phyloP scores from a whole-genome alignment of 2,329 filamentous ascomycete species.

The Penicillium sp. region DNA sequence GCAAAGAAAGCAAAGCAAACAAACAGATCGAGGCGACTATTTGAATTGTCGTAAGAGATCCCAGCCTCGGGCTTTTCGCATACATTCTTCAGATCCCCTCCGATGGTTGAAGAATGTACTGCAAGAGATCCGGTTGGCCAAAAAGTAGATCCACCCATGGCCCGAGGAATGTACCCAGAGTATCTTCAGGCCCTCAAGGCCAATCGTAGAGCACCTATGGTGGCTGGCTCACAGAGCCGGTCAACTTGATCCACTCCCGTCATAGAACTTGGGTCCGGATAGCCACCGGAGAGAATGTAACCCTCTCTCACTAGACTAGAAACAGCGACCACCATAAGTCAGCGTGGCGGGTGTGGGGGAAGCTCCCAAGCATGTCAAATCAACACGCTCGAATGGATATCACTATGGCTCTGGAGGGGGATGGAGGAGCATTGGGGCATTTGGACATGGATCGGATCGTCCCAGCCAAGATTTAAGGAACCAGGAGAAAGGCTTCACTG shows the following conservation, averaged over 20 bases:
- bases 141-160: constrained; percentile 20
- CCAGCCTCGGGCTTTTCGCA: constrained; percentile 39
- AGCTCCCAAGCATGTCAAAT: constrained; percentile 11
- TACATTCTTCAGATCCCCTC: constrained; percentile 35
- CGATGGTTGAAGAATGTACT: constrained; percentile 38
- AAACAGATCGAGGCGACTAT: constrained; percentile 41
- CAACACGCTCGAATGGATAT: constrained; percentile 16
- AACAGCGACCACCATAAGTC: constrained; percentile 29
- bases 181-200: constrained; percentile 12
- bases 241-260: constrained; percentile 19
- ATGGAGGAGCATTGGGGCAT: constrained; percentile 1
- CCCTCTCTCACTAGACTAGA: constrained; percentile 33
- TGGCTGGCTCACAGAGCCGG: constrained; percentile 27
- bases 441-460: constrained; percentile 13
- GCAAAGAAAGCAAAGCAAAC: constrained; percentile 46
- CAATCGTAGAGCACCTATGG: constrained; percentile 23
- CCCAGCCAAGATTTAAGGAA: constrained; percentile 14
- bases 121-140: constrained; percentile 22
- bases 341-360: constrained; percentile 23
- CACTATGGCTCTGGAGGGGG: constrained; percentile 1
- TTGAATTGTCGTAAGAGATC: constrained; percentile 33
- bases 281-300: constrained; percentile 40
- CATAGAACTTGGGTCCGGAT: constrained; percentile 21
- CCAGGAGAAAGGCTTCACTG: constrained; percentile 1
- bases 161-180: constrained; percentile 24